Evolutionary conservation across 768 basidiomycete genomes (phyloP), one percentile per base, ranked within the genome.

Genomic region (Daedaleopsis nitida): DNA sequence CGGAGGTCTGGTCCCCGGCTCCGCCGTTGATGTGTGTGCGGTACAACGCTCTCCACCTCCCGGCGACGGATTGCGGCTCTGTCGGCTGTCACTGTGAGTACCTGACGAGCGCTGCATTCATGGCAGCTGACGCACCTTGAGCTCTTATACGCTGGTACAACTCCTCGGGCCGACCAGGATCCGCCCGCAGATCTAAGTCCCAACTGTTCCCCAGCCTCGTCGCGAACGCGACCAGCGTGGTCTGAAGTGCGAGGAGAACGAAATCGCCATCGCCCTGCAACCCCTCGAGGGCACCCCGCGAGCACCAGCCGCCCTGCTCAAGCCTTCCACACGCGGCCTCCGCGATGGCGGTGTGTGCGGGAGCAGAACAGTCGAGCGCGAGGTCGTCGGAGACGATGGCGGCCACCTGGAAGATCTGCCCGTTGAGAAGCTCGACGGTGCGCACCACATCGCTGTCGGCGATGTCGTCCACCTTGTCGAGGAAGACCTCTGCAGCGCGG

Each of bases 401-500:
- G 1, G 83, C 80, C 19, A 76, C 77, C 66, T 84, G 81, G 37
- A 77, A 76, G 39, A 84, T 79, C 61, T 80, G 79, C 3, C 78
- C 70, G 52, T 85, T 81, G 32, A 86, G 69, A n/a, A 72, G 71
- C 55, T 80, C 75, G 17, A 84, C 71, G 63, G 80, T 75, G 3
- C 60, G 68, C 47, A 78, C 72, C 19, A 84, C 77, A 34, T 86
- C 83, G 6, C 76, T 77, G 8, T 76, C 77, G 3, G 83, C 78
- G 52, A 78, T 70, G 1, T 70, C 47, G 63, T 83, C 82, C 1
- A 76, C 76, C 19, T 77, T 79, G 1, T 75, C 73, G 52, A 81
- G 73, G 74, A 80, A 84, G 50, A 73, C 75, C 65, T 81, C 80
- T 16, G 77, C 78, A 10, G 77, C 80, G 42, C 76, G 74, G n/a